These are phyloP conservation scores for Coemansia sp. DNA, from an alignment of 192 early-diverging fungal genomes.

Conservation along the genomic window DNA sequence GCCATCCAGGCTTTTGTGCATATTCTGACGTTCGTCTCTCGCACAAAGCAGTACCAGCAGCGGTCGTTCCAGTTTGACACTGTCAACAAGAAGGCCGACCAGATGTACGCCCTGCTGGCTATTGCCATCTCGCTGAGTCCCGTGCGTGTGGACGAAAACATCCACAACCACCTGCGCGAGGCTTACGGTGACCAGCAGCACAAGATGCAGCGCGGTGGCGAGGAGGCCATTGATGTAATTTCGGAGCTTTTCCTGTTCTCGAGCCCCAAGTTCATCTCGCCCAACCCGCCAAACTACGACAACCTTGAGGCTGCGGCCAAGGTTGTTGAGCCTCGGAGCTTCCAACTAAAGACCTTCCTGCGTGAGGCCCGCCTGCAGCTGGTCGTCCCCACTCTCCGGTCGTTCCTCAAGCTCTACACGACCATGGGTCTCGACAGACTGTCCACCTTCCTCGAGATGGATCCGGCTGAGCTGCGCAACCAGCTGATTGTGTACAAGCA, in stretches of 20 bases:
- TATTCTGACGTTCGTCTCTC: constrained; percentile 84
- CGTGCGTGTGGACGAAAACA: constrained; percentile 90
- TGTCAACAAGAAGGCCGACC: constrained; percentile 89
- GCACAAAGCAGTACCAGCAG: constrained; percentile 94
- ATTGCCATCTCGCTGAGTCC: constrained; percentile 90
- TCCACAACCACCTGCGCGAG: constrained; percentile 83
- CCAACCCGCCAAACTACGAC: constrained; percentile 82
- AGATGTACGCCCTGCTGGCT: constrained; percentile 92
- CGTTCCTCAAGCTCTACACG: constrained; percentile 95
- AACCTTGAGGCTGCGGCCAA: constrained; percentile 38
- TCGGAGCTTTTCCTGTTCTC: constrained; percentile 90
- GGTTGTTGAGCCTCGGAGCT: constrained; percentile 58
- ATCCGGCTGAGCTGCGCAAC: constrained; percentile 77
- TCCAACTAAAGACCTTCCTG: constrained; percentile 85
- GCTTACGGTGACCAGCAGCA: constrained; percentile 90
- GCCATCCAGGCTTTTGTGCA: constrained; percentile 90
- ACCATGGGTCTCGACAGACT: constrained; percentile 87
- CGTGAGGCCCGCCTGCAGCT: constrained; percentile 83
- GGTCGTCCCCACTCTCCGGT: constrained; percentile 81
- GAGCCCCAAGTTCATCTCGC: constrained; percentile 94
- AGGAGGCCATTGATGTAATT: constrained; percentile 76
- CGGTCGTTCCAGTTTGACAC: constrained; percentile 88
- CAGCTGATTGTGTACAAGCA: constrained; percentile 94
- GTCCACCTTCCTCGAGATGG: constrained; percentile 81
- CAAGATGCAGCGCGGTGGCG: constrained; percentile 84